Evolutionary conservation across 805 yeast species (phyloP).

Genomic region (Candida loeiensis): DNA sequence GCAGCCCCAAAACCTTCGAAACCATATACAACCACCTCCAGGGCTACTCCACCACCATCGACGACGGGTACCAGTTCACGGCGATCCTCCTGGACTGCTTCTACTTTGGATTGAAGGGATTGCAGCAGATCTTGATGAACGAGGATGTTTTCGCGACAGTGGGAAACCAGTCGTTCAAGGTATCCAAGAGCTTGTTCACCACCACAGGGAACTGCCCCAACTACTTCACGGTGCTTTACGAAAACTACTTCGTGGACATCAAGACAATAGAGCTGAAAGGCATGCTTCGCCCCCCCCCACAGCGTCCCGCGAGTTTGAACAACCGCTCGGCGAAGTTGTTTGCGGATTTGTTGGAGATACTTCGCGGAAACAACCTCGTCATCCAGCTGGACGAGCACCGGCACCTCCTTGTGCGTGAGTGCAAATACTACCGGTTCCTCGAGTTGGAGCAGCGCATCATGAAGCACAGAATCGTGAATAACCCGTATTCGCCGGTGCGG

Average conservation of each 20-base stretch:
- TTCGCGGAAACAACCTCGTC: constrained; percentile 52
- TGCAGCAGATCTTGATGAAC: constrained; percentile 46
- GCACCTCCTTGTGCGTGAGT: constrained; percentile 57
- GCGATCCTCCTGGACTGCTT: constrained; percentile 65
- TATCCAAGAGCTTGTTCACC: constrained; percentile 53
- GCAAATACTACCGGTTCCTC: constrained; percentile 70
- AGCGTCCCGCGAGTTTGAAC: constrained; percentile 51
- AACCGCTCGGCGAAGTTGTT: constrained; percentile 54
- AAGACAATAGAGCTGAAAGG: constrained; percentile 35
- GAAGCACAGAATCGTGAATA: constrained; percentile 45
- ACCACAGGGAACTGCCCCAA: constrained; percentile 73
- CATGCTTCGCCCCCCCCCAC: constrained; percentile 75
- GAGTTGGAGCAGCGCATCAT: constrained; percentile 70
- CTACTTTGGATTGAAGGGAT: constrained; percentile 62
- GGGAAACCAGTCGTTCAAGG: constrained; percentile 57
- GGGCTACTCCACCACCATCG: constrained; percentile 69
- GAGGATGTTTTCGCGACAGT: constrained; percentile 56
- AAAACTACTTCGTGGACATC: constrained; percentile 46
- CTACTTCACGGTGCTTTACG: constrained; percentile 63
- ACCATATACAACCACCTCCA: constrained; percentile 69
- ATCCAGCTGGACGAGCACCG: constrained; percentile 56
- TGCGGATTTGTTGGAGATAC: constrained; percentile 48
- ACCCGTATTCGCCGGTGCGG: constrained; percentile 43
- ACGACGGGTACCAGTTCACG: constrained; percentile 56
- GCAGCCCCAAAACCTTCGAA: constrained; percentile 68